Evolutionary conservation across 1,284 basidiomycete genomes (phyloP).

Genomic region (Mycena sp.): DNA sequence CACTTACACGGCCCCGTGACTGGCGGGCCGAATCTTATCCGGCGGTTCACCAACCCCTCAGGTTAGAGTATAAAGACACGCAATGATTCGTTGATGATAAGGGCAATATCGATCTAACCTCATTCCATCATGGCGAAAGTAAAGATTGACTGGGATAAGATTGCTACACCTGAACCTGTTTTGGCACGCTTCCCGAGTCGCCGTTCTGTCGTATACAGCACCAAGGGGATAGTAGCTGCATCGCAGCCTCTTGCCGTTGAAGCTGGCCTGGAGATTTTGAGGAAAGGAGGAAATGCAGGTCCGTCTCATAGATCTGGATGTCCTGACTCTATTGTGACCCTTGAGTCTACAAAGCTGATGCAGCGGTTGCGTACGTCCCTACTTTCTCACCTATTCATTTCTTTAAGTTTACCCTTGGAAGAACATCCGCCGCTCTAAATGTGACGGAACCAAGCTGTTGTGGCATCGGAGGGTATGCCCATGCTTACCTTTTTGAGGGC

Average conservation of each 20-base stretch:
- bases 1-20: background rate
- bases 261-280: conserved; percentile 89
- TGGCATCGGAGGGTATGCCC: conserved; percentile 79
- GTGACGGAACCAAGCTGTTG: conserved; percentile 86
- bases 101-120: background rate
- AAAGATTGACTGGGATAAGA: conserved; percentile 72
- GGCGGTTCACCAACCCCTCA: background rate
- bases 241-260: conserved; percentile 91
- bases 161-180: conserved; percentile 67
- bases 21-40: background rate
- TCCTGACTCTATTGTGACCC: background rate
- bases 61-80: conserved; percentile 4
- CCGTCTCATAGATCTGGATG: conserved; percentile 20
- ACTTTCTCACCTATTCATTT: background rate
- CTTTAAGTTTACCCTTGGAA: conserved; percentile 65
- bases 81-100: background rate
- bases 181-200: conserved; percentile 75
- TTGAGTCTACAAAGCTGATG: conserved; percentile 45
- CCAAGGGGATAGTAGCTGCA: conserved; percentile 89
- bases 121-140: conserved; percentile 47
- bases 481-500: background rate
- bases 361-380: conserved; percentile 50
- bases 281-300: conserved; percentile 94
- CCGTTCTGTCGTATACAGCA: conserved; percentile 82
- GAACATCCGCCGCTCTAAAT: conserved; percentile 87